Conservation (phyloP, 805 yeast genomes). For the Yamadazyma nakazawae region DNA sequence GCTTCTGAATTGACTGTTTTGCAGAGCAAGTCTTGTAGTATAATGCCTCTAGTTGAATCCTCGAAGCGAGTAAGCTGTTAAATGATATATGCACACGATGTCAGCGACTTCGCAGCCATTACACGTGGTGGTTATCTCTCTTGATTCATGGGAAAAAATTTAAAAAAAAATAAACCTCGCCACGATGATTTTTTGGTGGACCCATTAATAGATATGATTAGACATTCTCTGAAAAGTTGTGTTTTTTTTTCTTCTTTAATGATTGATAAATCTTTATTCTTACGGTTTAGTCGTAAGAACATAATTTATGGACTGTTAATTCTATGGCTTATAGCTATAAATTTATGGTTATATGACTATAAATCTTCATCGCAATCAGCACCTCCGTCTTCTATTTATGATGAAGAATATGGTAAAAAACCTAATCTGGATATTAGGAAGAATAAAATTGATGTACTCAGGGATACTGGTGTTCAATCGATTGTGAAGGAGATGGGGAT, state of each 20-base stretch:
- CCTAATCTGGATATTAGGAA: neutral
- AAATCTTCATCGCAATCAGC: neutral
- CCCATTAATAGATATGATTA: neutral
- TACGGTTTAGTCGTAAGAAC: slow-evolving; percentile 14
- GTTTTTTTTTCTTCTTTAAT: neutral
- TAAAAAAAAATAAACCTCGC: neutral
- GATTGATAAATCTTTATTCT: slow-evolving; percentile 3
- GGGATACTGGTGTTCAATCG: slow-evolving; percentile 12
- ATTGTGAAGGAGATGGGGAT: slow-evolving; percentile 13
- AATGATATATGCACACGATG: too few relatives aligned
- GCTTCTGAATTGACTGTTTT: too few relatives aligned
- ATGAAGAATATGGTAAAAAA: slow-evolving; percentile 10
- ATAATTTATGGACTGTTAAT: slow-evolving; percentile 13
- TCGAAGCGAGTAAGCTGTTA: too few relatives aligned
- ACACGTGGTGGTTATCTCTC: slow-evolving; percentile 1
- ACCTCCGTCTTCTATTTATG: slow-evolving; percentile 12
- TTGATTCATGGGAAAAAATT: too few relatives aligned
- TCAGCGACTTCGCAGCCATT: slow-evolving; percentile 1
- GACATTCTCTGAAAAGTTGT: neutral
- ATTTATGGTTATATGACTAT: slow-evolving; percentile 17
- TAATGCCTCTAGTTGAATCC: too few relatives aligned
- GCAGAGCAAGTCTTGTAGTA: too few relatives aligned
- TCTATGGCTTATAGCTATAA: slow-evolving; percentile 17
- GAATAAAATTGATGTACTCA: slow-evolving; percentile 5
- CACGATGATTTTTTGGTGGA: neutral